Base-by-base conservation (phyloP, 768 basidiomycete species). In the Sporobolomyces roseus region DNA sequence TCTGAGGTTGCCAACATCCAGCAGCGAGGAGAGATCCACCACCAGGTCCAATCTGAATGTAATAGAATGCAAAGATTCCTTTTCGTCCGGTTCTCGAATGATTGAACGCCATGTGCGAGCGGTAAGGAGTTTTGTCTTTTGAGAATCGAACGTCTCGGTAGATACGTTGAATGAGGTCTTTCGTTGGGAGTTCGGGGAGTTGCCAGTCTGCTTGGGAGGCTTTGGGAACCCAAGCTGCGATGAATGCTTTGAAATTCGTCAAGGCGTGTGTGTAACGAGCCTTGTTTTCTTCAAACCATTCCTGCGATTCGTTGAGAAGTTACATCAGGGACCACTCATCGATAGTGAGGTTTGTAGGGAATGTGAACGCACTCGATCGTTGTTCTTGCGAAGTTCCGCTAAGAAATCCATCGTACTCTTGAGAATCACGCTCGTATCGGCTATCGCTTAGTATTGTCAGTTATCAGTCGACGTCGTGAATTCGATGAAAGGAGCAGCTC, bases 1-100 rank as follows among this genome's bases (percentile, higher is more conserved):
- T 88, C 13, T 73, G 75, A 0, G 80, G 79, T 32, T 67, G 68
- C 81, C 80, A 81, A 23, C 74, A 64, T 2, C 75, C 76, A 0
- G 86, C 89, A 16, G 90, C 93, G 41, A 97, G 79, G 8, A 89
- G 19, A 23, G 67, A 70, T 19, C 64, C 30, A 14, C 56, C 65
- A 16, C 43, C 51, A 3, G 76, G 74, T 29, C 51, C 50, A 36
- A 73, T 71, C 16, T 75, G 74, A 29, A 75, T n/a, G 62, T 75
- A 75, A 60, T 75, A 66, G n/a, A 62, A 54, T 27, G 93, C 93
- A 78, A 91, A 97, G 17, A 87, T 85, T 0, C 93, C 91, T 75
- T 97, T 98, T 48, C 89, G 81, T 4, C 94, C 94, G 33, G 88
- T 88, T 53, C 96, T 82, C 5, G 91, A 93, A 73, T 93, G 90